phyloP scores from a whole-genome alignment of 768 basidiomycete species.

The Leucocoprinus sp. region DNA sequence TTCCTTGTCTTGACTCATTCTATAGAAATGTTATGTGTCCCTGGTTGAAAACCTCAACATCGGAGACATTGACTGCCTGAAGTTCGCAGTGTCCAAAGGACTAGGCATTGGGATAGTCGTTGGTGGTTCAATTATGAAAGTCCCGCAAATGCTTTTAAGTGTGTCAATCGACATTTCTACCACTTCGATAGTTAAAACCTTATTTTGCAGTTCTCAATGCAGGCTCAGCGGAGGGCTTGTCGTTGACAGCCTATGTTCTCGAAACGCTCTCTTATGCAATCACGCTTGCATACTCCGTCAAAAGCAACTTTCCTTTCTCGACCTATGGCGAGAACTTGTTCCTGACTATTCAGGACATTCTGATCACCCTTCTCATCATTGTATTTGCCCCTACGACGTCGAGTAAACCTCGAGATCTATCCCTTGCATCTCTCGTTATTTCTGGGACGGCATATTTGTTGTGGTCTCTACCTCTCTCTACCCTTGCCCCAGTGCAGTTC shows the following conservation, averaged over 20 bases:
- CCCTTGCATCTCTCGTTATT: slow-evolving; percentile 23
- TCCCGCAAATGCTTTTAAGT: slow-evolving; percentile 89
- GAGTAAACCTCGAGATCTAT: slow-evolving; percentile 25
- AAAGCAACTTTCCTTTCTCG: slow-evolving; percentile 87
- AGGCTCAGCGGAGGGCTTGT: slow-evolving; percentile 79
- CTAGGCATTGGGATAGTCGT: slow-evolving; percentile 88
- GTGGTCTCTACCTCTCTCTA: slow-evolving; percentile 36
- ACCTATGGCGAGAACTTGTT: slow-evolving; percentile 98
- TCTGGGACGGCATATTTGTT: slow-evolving; percentile 28
- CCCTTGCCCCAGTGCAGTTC: slow-evolving; percentile 68
- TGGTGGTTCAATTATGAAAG: slow-evolving; percentile 92
- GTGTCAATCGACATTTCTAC: slow-evolving; percentile 22
- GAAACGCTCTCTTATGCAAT: slow-evolving; percentile 91
- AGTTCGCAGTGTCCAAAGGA: slow-evolving; percentile 87
- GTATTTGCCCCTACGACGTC: slow-evolving; percentile 38
- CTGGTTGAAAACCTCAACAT: slow-evolving; percentile 83
- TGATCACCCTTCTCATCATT: slow-evolving; percentile 86
- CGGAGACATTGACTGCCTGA: slow-evolving; percentile 72
- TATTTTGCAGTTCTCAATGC: slow-evolving; percentile 51
- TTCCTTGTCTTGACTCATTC: not conserved
- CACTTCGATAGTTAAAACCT: too few relatives aligned
- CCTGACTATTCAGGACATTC: slow-evolving; percentile 79
- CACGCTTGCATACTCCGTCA: slow-evolving; percentile 77
- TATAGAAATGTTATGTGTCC: slow-evolving; percentile 82
- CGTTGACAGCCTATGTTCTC: slow-evolving; percentile 77